These are phyloP conservation scores for Aspergillus sp. DNA, from an alignment of 2,329 filamentous ascomycete genomes.

Conservation along the genomic window DNA sequence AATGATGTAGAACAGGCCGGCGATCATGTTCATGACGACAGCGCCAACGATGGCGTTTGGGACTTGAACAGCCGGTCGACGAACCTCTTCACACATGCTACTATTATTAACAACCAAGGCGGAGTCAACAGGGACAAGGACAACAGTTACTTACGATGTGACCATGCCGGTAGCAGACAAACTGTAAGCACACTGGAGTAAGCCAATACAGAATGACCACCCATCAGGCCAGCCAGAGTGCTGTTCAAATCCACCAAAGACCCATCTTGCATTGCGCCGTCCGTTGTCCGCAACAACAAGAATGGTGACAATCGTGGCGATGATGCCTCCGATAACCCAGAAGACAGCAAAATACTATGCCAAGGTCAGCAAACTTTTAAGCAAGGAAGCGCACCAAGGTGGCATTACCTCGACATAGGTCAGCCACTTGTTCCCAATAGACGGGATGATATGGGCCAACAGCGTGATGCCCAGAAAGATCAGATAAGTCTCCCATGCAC, in stretches of 20 bases:
- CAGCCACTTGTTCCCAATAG: constrained; percentile 47
- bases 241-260: constrained; percentile 48
- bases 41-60: constrained; percentile 62
- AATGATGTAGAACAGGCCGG: constrained; percentile 58
- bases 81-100: constrained; percentile 61
- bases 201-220: constrained; percentile 63
- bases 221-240: constrained; percentile 61
- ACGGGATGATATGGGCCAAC: constrained; percentile 45
- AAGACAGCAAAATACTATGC: constrained; percentile 69
- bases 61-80: constrained; percentile 55
- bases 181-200: constrained; percentile 58
- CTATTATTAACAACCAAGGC: constrained; percentile 7
- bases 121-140: not conserved
- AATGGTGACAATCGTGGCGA: constrained; percentile 60
- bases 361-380: constrained; percentile 46
- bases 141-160: constrained; percentile 52
- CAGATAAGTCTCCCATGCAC: constrained; percentile 57
- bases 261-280: constrained; percentile 52
- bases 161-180: constrained; percentile 69
- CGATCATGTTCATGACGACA: constrained; percentile 55
- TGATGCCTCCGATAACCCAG: constrained; percentile 56
- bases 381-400: constrained; percentile 1
- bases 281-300: constrained; percentile 61
- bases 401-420: constrained; percentile 57
- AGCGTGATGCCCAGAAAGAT: constrained; percentile 63